phyloP scores from a whole-genome alignment of 75 land plant genomes.

The Selaginella tamariscina region DNA sequence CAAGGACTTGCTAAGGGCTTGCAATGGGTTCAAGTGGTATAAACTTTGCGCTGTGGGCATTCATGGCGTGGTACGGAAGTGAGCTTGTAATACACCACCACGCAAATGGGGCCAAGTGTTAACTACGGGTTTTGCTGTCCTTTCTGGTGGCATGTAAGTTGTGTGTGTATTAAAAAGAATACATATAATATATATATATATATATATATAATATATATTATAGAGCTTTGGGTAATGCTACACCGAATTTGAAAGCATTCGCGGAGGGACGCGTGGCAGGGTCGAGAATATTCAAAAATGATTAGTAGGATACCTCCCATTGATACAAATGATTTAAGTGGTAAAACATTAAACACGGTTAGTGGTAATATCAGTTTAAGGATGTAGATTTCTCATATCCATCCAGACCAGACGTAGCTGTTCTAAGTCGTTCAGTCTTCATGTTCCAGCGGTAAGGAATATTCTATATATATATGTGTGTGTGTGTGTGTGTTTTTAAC shows the following conservation, averaged over 20 bases:
- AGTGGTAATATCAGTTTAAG: slow-evolving; percentile 19
- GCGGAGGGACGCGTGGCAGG: slow-evolving; percentile 24
- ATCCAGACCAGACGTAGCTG: slow-evolving; percentile 16
- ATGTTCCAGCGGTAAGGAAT: slow-evolving; percentile 19
- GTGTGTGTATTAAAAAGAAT: no score
- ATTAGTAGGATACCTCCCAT: slow-evolving; percentile 24
- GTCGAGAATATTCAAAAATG: slow-evolving; percentile 21
- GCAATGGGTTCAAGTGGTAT: slow-evolving; percentile 11
- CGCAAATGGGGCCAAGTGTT: slow-evolving; percentile 10
- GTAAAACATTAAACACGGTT: slow-evolving; percentile 14
- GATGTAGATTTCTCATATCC: slow-evolving; percentile 29
- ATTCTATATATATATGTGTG: no score
- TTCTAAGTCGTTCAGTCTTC: slow-evolving; percentile 22
- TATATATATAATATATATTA: no score
- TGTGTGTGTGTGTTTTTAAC: no score
- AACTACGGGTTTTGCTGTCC: slow-evolving; percentile 2
- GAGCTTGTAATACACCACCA: slow-evolving; percentile 1
- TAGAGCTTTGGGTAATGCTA: slow-evolving; percentile 17
- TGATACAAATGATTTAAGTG: slow-evolving; percentile 17
- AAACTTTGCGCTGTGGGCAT: slow-evolving; percentile 11
- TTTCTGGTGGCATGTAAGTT: slow-evolving; percentile 14
- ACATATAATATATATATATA: no score
- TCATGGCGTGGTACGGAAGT: slow-evolving; percentile 11
- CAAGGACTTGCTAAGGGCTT: slow-evolving; percentile 9
- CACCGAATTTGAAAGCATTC: slow-evolving; percentile 18